A percentile compares a stretch with the other conserved stretches of the same genome.
These are phyloP conservation scores for Boletus coccyginus DNA, from an alignment of 768 basidiomycete species.

Conservation along the genomic window DNA sequence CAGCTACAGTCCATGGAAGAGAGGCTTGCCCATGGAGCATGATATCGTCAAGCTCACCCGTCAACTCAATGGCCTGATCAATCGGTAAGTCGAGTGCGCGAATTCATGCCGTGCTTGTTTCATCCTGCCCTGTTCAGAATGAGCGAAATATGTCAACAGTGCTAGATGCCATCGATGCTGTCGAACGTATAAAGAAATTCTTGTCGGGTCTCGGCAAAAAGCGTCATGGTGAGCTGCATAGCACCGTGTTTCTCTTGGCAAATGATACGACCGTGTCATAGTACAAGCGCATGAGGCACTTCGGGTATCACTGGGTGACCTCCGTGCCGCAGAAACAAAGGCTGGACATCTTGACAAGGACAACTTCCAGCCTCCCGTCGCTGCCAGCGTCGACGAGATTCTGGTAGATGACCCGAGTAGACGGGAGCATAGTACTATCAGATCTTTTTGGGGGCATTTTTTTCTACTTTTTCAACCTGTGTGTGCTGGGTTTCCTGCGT, in stretches of 20 bases:
- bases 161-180: conserved; percentile 69
- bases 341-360: conserved; percentile 33
- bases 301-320: conserved; percentile 78
- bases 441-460: not conserved
- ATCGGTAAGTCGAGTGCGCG: conserved; percentile 51
- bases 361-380: conserved; percentile 20
- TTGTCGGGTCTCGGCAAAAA: conserved; percentile 73
- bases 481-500: not conserved
- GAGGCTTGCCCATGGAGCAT: conserved; percentile 9
- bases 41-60: conserved; percentile 57
- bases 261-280: conserved; percentile 29
- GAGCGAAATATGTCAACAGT: conserved; percentile 83
- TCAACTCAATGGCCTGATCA: conserved; percentile 84
- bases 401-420: conserved; percentile 23
- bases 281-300: conserved; percentile 84
- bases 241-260: not conserved
- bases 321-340: conserved; percentile 76
- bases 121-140: conserved; percentile 46
- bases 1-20: conserved; percentile 23
- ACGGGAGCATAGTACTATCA: conserved; percentile 3
- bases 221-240: conserved; percentile 51
- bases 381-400: conserved; percentile 26
- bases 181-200: conserved; percentile 88
- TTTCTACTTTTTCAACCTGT: no score
- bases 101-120: not conserved